These are phyloP conservation scores for Gypsophila paniculata DNA, from an alignment of 179 eudicot genomes.

Conservation along the genomic window DNA sequence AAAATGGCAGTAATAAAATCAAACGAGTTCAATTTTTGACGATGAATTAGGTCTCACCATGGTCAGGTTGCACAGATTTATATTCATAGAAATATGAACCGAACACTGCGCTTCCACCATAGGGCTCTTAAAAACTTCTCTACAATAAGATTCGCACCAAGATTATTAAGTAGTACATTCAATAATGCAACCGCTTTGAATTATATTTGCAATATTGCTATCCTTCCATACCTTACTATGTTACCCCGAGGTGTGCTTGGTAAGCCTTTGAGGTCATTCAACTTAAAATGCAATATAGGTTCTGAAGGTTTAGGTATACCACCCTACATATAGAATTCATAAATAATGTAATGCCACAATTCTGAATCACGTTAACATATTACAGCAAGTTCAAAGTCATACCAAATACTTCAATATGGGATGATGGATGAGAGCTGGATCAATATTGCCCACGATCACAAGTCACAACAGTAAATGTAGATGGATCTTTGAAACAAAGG, in stretches of 20 bases:
- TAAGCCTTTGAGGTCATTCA: constrained; percentile 69
- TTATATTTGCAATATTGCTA: not conserved
- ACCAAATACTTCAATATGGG: constrained; percentile 75
- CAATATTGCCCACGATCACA: constrained; percentile 80
- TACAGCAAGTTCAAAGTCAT: constrained; percentile 20
- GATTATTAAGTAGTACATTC: not conserved
- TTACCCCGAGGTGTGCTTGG: constrained; percentile 65
- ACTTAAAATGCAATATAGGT: constrained; percentile 42
- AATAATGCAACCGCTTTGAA: too few relatives aligned
- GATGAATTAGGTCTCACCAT: constrained; percentile 39
- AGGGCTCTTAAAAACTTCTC: constrained; percentile 76
- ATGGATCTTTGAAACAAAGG: constrained; percentile 68
- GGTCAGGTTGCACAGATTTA: constrained; percentile 49
- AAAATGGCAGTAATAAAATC: too few relatives aligned
- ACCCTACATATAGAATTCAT: constrained; percentile 43
- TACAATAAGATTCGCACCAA: constrained; percentile 28
- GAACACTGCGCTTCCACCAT: constrained; percentile 94
- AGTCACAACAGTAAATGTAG: constrained; percentile 68
- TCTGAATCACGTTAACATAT: not conserved
- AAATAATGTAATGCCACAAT: constrained; percentile 6
- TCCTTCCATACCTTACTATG: constrained; percentile 37
- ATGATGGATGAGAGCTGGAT: constrained; percentile 58
- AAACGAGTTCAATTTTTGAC: too few relatives aligned
- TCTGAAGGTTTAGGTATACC: constrained; percentile 69
- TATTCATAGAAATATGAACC: constrained; percentile 65